Conservation (phyloP, 176 grass and related monocot species). For the Chloris gayana region DNA sequence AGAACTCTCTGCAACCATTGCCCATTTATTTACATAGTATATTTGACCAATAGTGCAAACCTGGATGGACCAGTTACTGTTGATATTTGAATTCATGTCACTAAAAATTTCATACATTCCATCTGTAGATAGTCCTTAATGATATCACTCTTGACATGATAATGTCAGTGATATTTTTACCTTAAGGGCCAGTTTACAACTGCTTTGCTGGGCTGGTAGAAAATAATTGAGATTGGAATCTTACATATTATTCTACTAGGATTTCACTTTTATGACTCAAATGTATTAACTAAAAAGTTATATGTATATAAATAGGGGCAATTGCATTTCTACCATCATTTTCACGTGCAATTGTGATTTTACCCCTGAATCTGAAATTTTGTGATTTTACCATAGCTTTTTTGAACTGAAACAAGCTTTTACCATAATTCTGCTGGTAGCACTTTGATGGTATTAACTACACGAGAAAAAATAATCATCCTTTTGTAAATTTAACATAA, state of each 20-base stretch:
- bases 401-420: too few species aligned
- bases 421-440: too few species aligned
- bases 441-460: too few species aligned
- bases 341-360: too few species aligned
- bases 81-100: slow-evolving; percentile 34
- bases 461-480: too few species aligned
- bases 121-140: slow-evolving; percentile 25
- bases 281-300: background rate
- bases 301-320: too few species aligned
- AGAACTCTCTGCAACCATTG: slow-evolving; percentile 35
- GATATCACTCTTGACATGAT: slow-evolving; percentile 6
- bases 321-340: too few species aligned
- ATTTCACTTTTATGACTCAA: background rate
- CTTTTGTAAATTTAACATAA: too few species aligned
- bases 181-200: slow-evolving; percentile 1
- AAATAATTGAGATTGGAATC: background rate
- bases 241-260: background rate
- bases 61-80: slow-evolving; percentile 5
- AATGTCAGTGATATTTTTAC: background rate
- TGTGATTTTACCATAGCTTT: too few species aligned
- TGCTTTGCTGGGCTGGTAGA: background rate
- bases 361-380: too few species aligned
- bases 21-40: slow-evolving; percentile 23
- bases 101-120: slow-evolving; percentile 10
- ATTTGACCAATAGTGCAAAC: slow-evolving; percentile 28